phyloP scores from a whole-genome alignment of 331 rosid genomes.

The Acacia pycnantha region DNA sequence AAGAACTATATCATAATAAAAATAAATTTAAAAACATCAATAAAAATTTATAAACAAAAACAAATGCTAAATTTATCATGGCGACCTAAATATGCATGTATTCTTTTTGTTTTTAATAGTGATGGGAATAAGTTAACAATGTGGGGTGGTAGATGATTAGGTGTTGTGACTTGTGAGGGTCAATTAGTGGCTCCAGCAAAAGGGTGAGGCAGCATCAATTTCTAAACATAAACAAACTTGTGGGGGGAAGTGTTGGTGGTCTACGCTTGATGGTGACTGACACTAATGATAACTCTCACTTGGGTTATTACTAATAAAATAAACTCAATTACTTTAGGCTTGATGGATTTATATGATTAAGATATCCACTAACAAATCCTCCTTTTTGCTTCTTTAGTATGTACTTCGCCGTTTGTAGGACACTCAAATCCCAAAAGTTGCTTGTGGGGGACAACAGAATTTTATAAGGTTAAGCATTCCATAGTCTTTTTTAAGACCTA shows the following conservation, averaged over 20 bases:
- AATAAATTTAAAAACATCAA: too few species aligned
- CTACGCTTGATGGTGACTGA: conserved; percentile 37
- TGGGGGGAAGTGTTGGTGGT: not conserved
- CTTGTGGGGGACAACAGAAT: not conserved
- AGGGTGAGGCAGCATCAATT: not conserved
- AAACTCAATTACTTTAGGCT: conserved; percentile 4
- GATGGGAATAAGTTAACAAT: not conserved
- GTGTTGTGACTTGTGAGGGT: not conserved
- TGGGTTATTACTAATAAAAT: conserved; percentile 2
- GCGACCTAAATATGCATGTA: not conserved
- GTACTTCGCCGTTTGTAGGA: not conserved
- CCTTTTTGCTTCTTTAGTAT: not conserved
- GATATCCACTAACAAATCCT: conserved; percentile 21
- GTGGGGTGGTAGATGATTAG: not conserved
- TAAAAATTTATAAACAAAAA: not conserved
- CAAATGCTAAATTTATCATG: not conserved
- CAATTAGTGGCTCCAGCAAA: conserved; percentile 12
- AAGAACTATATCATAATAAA: not conserved
- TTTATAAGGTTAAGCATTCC: not conserved
- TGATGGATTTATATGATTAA: conserved; percentile 15
- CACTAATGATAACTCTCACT: conserved; percentile 25
- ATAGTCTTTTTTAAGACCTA: not conserved
- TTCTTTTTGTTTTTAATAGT: not conserved
- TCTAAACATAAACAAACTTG: not conserved
- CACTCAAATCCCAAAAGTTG: not conserved